These are phyloP conservation scores for Spergularia azorica DNA, from an alignment of 179 eudicot species.

Conservation along the genomic window DNA sequence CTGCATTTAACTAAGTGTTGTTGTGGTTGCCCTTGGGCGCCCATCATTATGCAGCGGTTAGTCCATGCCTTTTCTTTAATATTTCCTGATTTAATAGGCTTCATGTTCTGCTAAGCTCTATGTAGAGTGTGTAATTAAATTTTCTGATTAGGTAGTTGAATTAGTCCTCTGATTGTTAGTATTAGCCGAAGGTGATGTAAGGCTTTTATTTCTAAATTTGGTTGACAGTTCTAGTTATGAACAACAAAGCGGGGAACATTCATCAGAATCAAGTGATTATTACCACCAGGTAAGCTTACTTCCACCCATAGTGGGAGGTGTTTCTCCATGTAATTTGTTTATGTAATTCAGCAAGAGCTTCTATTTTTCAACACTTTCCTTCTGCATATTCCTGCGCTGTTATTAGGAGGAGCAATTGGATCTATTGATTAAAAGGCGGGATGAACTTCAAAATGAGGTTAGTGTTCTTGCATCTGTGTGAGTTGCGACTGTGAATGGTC, in stretches of 20 bases:
- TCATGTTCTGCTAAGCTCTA: background rate
- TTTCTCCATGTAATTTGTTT: background rate
- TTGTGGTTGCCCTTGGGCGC: background rate
- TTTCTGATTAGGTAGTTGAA: constrained; percentile 6
- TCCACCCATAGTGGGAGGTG: background rate
- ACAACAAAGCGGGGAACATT: constrained; percentile 51
- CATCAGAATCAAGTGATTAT: constrained; percentile 57
- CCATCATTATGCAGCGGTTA: background rate
- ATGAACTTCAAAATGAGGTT: constrained; percentile 76
- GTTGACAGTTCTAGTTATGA: constrained; percentile 53
- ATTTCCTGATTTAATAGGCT: background rate
- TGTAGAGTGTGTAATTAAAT: background rate
- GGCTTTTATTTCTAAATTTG: constrained; percentile 1
- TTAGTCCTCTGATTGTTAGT: background rate
- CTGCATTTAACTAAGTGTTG: background rate
- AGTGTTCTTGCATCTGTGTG: constrained; percentile 19
- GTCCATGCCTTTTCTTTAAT: background rate
- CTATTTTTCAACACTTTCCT: constrained; percentile 9
- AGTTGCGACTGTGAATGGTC: background rate
- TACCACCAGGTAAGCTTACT: constrained; percentile 45
- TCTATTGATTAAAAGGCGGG: constrained; percentile 50
- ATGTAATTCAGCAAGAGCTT: background rate
- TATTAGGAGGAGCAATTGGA: constrained; percentile 57
- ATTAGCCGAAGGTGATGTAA: background rate
- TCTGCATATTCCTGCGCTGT: constrained; percentile 4